Evolutionary conservation across 768 basidiomycete genomes (phyloP), one percentile per base, ranked within the genome.

Genomic region (Trametes cubensis): DNA sequence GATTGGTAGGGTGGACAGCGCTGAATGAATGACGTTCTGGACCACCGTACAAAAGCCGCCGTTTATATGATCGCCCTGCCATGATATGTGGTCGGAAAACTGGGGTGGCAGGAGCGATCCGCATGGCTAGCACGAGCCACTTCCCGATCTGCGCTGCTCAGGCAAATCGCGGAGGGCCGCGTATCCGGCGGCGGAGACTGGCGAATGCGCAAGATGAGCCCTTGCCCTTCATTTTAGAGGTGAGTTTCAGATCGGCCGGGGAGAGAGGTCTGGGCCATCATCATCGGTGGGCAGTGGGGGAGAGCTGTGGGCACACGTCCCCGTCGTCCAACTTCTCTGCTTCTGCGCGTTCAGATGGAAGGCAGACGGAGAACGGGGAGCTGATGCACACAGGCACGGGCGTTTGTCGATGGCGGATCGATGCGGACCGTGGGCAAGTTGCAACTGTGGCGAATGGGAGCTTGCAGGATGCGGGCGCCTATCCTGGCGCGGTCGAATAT

Each of bases 151-250:
- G 57, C 47, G 57, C 42, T 30, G 57, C 40, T 42, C 57, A 21
- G 57, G 56, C 56, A 47, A 57, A 57, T 57, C 56, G 47, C 56
- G 47, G 46, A 38, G 48, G 42, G 18, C 42, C 54, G 54, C 42
- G 6, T 26, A 44, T 30, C 44, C 42, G 54, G 56, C 26, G 38
- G 46, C 46, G 56, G 42, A 57, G 30, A 6, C 45, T 47, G 46
- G 46, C 23, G 46, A 21, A 14, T n/a, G 20, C 21, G 41, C 44
- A 23, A 23, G 38, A 13, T 30, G 44, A 26, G 38, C 41, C 48
- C 49, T 38, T 49, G 58, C 54, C 63, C 63, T 64, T 47, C 63
- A 64, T 64, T 60, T 60, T 38, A 20, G 63, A 60, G 62, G 63
- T 60, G 44, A 44, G 63, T 64, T 60, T 64, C 63, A 60, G 63